Evolutionary conservation across 805 yeast species (phyloP), one percentile per base, ranked within the genome.

Genomic region (Ogataea sp.): DNA sequence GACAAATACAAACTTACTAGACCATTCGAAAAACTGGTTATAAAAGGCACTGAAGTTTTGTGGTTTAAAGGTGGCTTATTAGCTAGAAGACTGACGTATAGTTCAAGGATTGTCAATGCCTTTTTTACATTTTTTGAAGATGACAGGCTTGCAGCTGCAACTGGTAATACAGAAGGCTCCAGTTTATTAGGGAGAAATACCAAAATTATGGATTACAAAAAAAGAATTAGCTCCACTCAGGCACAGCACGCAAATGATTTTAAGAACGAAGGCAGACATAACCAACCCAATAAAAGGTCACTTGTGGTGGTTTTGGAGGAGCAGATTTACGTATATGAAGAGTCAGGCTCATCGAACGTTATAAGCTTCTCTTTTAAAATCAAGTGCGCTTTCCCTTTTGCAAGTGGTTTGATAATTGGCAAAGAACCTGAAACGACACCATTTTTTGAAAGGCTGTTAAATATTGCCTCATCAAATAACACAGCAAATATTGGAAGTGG

Each of bases 301-400:
- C 61, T 86, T 33, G 83, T 76, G 2, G 78, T 87, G 1, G 70
- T 86, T 24, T 58, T 83, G 36, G 56, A 58, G 31, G 82, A 78
- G 40, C 65, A 75, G 6, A 83, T 83, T 0, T 67, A 80, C 42
- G 68, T 85, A 1, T 85, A 81, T 53, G 72, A 73, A 40, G 58
- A 61, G 5, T 72, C 73, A 42, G 93, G 93, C 2, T 67, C 73
- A 23, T 65, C 73, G 1, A 74, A 74, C 41, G 67, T 73, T 1
- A 71, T 80, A 10, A 78, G 77, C 47, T 74, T 88, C 44, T 94
- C 96, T 0, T 84, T 87, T 46, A 62, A 64, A 6, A 69, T 84
- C 20, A 67, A 64, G 28, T 65, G 65, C 21, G 89, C 82, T 2
- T 71, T 81, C 43, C 71, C 82, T 10, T 82, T 78, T 50, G 77